Percentiles rank a stretch among this genome's conserved stretches.
Conservation (phyloP, 306 rosid species). For the Sesbania bispinosa region DNA sequence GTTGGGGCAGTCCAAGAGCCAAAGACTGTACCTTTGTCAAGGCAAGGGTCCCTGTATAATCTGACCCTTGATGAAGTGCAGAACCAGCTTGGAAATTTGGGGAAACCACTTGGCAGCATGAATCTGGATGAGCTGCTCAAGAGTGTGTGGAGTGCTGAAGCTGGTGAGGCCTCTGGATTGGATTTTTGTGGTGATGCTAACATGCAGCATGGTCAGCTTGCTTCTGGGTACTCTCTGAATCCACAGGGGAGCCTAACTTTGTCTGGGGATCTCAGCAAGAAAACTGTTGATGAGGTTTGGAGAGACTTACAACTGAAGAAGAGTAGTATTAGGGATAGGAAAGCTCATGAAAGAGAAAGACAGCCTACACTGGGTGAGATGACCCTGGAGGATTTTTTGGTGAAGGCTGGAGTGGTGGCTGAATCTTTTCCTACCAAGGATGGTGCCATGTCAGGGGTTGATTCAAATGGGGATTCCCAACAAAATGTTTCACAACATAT, state of each 20-base stretch:
- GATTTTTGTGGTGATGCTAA: slow-evolving; percentile 36
- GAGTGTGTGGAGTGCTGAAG: slow-evolving; percentile 77
- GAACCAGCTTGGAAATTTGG: slow-evolving; percentile 88
- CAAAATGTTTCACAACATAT: slow-evolving; percentile 45
- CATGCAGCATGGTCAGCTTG: slow-evolving; percentile 42
- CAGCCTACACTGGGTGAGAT: slow-evolving; percentile 86
- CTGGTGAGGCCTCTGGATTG: slow-evolving; percentile 46
- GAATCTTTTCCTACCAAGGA: slow-evolving; percentile 46
- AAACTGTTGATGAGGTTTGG: slow-evolving; percentile 98
- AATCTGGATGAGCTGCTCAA: slow-evolving; percentile 93
- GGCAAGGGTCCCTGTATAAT: slow-evolving; percentile 69
- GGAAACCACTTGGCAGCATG: slow-evolving; percentile 94
- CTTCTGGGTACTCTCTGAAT: slow-evolving; percentile 42
- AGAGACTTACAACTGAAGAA: slow-evolving; percentile 78
- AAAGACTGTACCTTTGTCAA: slow-evolving; percentile 49
- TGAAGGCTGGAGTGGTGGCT: slow-evolving; percentile 79
- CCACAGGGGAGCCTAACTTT: slow-evolving; percentile 68
- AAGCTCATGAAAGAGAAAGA: slow-evolving; percentile 57
- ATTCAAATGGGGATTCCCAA: slow-evolving; percentile 39
- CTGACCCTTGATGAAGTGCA: slow-evolving; percentile 96
- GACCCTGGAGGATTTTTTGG: slow-evolving; percentile 94
- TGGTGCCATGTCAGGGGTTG: slow-evolving; percentile 43
- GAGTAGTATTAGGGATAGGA: slow-evolving; percentile 35
- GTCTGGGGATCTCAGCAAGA: slow-evolving; percentile 67
- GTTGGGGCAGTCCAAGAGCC: slow-evolving; percentile 63